Evolutionary conservation across 192 early-diverging fungal species (phyloP).

Genomic region (Podila epicladia): DNA sequence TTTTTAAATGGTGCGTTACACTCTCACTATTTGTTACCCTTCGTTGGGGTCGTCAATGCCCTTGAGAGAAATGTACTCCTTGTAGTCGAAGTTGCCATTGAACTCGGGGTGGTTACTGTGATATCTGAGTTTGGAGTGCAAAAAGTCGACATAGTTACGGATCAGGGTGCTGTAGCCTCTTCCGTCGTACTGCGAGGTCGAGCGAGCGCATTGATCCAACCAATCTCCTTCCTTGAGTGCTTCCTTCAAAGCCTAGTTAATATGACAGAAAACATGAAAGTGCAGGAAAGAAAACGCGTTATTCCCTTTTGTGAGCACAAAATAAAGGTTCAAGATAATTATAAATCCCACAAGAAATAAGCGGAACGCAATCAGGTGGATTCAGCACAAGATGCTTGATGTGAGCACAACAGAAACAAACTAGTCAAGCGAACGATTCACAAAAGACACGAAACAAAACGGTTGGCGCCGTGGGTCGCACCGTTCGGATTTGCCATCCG

Average conservation of each 20-base stretch:
- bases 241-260: constrained; percentile 79
- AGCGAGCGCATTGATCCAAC: constrained; percentile 78
- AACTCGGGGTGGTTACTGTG: constrained; percentile 93
- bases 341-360: too few species aligned
- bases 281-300: constrained; percentile 6
- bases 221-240: constrained; percentile 81
- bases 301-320: background rate
- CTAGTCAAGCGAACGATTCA: background rate
- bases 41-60: constrained; percentile 98
- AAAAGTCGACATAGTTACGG: constrained; percentile 88
- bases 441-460: background rate
- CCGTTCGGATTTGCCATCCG: too few species aligned
- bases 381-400: too few species aligned
- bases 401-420: too few species aligned
- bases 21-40: constrained; percentile 65
- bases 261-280: background rate
- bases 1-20: too few species aligned
- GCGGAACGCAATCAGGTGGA: too few species aligned
- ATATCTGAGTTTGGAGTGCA: constrained; percentile 91
- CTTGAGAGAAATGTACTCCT: constrained; percentile 94
- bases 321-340: too few species aligned
- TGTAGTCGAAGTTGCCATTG: constrained; percentile 95
- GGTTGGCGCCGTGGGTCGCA: too few species aligned
- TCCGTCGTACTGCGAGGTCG: constrained; percentile 58
- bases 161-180: constrained; percentile 86